Conservation (phyloP, 495 filamentous ascomycete genomes). For the Xylaria palmicola region DNA sequence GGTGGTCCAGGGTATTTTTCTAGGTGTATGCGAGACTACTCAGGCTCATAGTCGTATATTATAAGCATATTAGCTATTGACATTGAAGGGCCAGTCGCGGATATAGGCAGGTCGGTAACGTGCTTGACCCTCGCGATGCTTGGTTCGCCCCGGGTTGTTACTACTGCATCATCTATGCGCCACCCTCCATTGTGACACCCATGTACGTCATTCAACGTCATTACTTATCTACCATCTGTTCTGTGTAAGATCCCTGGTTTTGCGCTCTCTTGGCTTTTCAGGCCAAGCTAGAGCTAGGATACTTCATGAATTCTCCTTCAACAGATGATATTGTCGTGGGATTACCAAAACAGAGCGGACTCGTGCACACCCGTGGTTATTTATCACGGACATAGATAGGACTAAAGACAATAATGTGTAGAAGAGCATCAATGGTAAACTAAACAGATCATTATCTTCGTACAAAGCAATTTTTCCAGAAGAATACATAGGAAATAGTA, state of each 20-base stretch:
- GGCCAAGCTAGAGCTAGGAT: neutral
- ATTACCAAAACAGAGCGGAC: neutral
- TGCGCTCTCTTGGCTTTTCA: neutral
- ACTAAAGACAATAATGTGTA: no score
- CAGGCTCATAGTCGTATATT: no score
- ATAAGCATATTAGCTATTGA: no score
- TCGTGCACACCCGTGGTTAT: no score
- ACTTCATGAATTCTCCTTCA: neutral
- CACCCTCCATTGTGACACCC: conserved; percentile 13
- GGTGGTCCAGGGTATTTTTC: no score
- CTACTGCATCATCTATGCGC: conserved; percentile 1
- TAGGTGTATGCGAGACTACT: no score
- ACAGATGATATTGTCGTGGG: neutral
- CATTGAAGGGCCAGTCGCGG: neutral
- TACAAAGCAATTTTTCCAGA: neutral
- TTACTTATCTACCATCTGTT: neutral
- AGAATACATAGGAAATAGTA: neutral
- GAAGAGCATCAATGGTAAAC: no score
- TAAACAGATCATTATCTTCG: neutral
- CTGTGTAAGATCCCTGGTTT: conserved; percentile 1
- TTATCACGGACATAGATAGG: no score
- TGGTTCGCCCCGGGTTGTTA: neutral
- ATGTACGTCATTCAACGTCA: conserved; percentile 31
- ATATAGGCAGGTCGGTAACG: no score
- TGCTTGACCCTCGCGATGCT: neutral